Percentiles rank a stretch among this genome's conserved stretches.
Evolutionary conservation across 768 basidiomycete genomes (phyloP).

Genomic region (Naematelia encephala): DNA sequence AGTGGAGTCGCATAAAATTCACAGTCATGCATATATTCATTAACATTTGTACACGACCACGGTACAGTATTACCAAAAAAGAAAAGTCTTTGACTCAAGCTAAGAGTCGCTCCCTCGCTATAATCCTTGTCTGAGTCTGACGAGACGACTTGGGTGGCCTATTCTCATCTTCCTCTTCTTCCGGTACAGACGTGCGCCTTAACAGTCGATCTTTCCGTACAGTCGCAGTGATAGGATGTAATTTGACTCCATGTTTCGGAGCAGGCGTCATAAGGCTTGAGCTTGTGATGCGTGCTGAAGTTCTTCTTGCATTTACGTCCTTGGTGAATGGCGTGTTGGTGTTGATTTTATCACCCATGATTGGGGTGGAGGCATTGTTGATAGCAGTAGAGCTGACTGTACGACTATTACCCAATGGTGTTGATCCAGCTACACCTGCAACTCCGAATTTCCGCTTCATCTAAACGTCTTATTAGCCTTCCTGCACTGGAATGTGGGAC

Average conservation of each 20-base stretch:
- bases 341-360: not conserved
- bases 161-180: slow-evolving; percentile 17
- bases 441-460: slow-evolving; percentile 48
- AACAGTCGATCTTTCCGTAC: not conserved
- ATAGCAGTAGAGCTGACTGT: not conserved
- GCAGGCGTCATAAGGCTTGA: slow-evolving; percentile 10
- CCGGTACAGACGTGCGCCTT: not conserved
- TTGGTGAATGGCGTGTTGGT: slow-evolving; percentile 1
- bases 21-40: slow-evolving; percentile 4
- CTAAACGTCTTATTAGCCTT: slow-evolving; percentile 14
- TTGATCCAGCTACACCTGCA: slow-evolving; percentile 41
- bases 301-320: not conserved
- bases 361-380: not conserved
- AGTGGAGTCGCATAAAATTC: slow-evolving; percentile 21
- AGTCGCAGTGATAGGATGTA: not conserved
- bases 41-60: slow-evolving; percentile 2
- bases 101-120: too few species aligned
- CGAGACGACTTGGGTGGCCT: too few species aligned
- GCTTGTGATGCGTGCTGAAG: slow-evolving; percentile 18
- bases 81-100: too few species aligned
- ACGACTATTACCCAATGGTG: slow-evolving; percentile 12
- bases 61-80: too few species aligned
- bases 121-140: too few species aligned
- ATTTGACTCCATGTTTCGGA: not conserved
- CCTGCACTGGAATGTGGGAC: not conserved